Evolutionary conservation across 106 monocot genomes (phyloP).

Genomic region (Gastrodia elata): DNA sequence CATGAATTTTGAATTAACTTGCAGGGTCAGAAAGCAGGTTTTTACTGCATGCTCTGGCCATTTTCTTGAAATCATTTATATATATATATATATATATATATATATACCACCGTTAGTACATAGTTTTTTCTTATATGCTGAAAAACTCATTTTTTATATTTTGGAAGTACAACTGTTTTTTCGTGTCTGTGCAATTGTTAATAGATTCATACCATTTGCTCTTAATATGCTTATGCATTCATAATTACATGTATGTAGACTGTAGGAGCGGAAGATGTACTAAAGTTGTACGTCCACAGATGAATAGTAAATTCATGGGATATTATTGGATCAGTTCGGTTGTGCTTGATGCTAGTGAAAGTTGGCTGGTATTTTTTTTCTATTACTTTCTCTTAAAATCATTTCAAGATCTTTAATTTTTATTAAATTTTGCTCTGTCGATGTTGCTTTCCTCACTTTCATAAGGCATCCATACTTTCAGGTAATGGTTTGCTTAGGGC

Average conservation of each 20-base stretch:
- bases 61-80: background rate
- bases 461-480: no score
- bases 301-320: slow-evolving; percentile 25
- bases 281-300: slow-evolving; percentile 49
- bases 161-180: background rate
- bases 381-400: background rate
- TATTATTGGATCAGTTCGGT: slow-evolving; percentile 70
- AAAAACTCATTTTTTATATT: background rate
- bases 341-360: slow-evolving; percentile 73
- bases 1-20: background rate
- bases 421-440: background rate
- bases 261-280: slow-evolving; percentile 80
- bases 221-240: background rate
- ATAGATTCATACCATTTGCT: background rate
- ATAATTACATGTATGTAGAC: slow-evolving; percentile 32
- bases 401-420: background rate
- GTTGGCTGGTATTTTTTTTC: slow-evolving; percentile 71
- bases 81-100: background rate
- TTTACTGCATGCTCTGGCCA: background rate
- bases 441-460: background rate
- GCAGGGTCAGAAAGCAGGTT: background rate
- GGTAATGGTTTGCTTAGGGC: no score
- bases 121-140: background rate
- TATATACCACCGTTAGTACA: background rate
- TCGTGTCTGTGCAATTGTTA: background rate